Conservation (phyloP, 352 stramenopile species). For the Vaucheria bursata region DNA sequence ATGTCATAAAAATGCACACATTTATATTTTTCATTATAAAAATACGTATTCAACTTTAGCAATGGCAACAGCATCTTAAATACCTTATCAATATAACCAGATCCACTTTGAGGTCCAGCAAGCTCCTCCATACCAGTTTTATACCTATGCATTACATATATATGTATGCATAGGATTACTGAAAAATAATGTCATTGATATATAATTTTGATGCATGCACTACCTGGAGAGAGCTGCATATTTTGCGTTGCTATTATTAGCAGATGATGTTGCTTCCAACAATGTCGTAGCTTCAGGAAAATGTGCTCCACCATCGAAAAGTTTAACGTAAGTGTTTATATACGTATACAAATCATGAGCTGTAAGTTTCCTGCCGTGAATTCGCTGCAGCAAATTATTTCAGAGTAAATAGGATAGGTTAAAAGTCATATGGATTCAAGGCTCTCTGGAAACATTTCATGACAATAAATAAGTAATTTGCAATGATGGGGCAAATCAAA, state of each 20-base stretch:
- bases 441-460: no score
- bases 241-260: slow-evolving; percentile 89
- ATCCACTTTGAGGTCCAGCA: slow-evolving; percentile 65
- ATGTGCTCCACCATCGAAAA: slow-evolving; percentile 87
- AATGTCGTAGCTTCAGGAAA: slow-evolving; percentile 95
- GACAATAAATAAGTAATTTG: no score
- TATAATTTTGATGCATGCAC: not conserved
- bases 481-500: no score
- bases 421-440: no score
- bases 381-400: slow-evolving; percentile 79
- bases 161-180: not conserved
- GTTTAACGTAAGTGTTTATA: slow-evolving; percentile 87
- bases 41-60: no score
- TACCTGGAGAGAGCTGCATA: slow-evolving; percentile 22
- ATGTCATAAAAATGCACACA: no score
- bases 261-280: slow-evolving; percentile 87
- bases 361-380: slow-evolving; percentile 82
- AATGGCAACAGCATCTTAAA: no score
- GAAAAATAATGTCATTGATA: not conserved
- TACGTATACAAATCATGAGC: slow-evolving; percentile 85
- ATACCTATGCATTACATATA: slow-evolving; percentile 62
- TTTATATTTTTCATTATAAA: no score
- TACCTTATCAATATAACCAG: slow-evolving; percentile 64
- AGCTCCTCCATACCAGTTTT: slow-evolving; percentile 80
- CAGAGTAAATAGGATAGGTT: no score